Conservation (phyloP, 495 filamentous ascomycete genomes). For the Podospora pseudoanserina region DNA sequence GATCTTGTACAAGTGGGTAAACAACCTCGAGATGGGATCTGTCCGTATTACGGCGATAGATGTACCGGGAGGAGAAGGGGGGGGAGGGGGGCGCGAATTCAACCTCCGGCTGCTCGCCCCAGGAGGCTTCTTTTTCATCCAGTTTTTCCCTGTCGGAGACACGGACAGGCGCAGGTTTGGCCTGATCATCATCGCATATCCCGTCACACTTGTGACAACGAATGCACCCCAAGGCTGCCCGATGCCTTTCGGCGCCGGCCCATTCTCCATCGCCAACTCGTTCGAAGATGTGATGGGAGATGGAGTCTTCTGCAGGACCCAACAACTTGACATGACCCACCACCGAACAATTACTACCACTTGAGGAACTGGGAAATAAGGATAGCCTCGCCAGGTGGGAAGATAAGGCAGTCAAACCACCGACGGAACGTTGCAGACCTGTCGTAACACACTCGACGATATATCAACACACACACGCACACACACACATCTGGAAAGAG, state of each 20-base stretch:
- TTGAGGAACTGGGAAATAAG: neutral
- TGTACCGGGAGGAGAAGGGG: neutral
- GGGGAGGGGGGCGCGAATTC: neutral
- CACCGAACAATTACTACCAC: too few relatives aligned
- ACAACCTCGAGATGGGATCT: constrained; percentile 7
- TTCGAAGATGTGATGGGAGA: neutral
- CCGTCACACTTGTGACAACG: constrained; percentile 6
- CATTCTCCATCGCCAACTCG: neutral
- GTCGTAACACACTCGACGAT: neutral
- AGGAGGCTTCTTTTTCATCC: neutral
- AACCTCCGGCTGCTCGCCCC: neutral
- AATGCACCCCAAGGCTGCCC: constrained; percentile 14
- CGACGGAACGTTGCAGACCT: neutral
- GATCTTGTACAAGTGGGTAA: constrained; percentile 6
- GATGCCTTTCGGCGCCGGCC: constrained; percentile 14
- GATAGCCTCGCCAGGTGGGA: neutral
- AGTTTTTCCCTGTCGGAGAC: neutral
- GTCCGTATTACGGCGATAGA: neutral
- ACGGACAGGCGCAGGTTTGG: constrained; percentile 1
- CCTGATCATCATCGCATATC: constrained; percentile 11
- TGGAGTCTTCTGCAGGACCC: neutral
- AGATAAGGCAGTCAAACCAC: neutral
- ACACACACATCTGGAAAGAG: neutral
- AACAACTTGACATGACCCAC: neutral
- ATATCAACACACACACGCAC: neutral